Percentiles rank a stretch among this genome's conserved stretches.
Conservation (phyloP, 1,284 basidiomycete species). For the Schizopora paradoxa region DNA sequence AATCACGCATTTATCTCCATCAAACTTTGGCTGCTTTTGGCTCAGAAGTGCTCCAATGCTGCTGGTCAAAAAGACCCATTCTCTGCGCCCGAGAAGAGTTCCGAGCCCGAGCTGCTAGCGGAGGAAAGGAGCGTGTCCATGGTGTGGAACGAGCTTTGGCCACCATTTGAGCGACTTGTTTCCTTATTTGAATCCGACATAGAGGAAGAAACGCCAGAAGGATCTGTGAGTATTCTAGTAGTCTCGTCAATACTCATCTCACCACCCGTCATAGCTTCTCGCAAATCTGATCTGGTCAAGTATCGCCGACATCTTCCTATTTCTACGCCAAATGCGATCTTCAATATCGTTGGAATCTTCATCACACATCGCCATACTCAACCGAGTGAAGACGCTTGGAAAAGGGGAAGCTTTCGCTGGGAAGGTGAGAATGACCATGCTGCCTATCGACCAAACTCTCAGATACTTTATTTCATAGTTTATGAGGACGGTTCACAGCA, state of each 20-base stretch:
- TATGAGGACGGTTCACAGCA: slow-evolving; percentile 41
- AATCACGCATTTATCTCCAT: slow-evolving; percentile 63
- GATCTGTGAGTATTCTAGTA: too few relatives aligned
- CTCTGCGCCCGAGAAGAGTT: slow-evolving; percentile 21
- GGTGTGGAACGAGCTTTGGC: slow-evolving; percentile 73
- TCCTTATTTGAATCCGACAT: slow-evolving; percentile 42
- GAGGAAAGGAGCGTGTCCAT: slow-evolving; percentile 33
- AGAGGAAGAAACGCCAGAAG: slow-evolving; percentile 39
- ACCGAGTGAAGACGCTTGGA: slow-evolving; percentile 40
- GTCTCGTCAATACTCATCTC: neutral
- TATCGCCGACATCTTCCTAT: slow-evolving; percentile 59
- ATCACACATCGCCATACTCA: slow-evolving; percentile 43
- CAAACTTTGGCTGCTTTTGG: slow-evolving; percentile 63
- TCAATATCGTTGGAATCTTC: slow-evolving; percentile 50
- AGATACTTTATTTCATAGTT: slow-evolving; percentile 37
- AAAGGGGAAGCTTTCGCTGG: slow-evolving; percentile 40
- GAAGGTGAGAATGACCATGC: slow-evolving; percentile 37
- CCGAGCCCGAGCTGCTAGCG: slow-evolving; percentile 11
- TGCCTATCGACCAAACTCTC: neutral
- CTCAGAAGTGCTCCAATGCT: slow-evolving; percentile 30
- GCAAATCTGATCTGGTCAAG: slow-evolving; percentile 52
- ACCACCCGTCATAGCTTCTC: slow-evolving; percentile 41
- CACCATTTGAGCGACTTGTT: slow-evolving; percentile 54
- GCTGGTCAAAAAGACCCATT: neutral
- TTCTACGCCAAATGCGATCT: slow-evolving; percentile 50